These are phyloP conservation scores for Bacterosira constricta DNA, from an alignment of 108 stramenopile genomes.

Conservation along the genomic window DNA sequence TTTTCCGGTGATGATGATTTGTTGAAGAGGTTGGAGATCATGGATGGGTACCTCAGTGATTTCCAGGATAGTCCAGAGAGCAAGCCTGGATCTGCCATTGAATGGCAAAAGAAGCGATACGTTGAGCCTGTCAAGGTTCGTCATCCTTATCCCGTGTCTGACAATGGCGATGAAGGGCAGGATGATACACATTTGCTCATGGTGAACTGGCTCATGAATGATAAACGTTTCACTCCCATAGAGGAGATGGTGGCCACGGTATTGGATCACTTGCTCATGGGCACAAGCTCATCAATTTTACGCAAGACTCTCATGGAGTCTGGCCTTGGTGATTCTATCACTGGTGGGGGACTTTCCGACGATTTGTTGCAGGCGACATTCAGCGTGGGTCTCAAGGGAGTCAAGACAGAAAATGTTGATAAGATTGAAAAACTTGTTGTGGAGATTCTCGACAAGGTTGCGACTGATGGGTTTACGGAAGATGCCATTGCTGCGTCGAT, in stretches of 20 bases:
- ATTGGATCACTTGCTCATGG: constrained; percentile 92
- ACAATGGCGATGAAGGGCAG: constrained; percentile 57
- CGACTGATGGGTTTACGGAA: constrained; percentile 88
- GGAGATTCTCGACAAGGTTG: constrained; percentile 80
- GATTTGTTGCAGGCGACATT: constrained; percentile 94
- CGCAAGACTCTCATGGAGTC: constrained; percentile 92
- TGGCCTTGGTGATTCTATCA: constrained; percentile 88
- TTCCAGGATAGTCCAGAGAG: constrained; percentile 80
- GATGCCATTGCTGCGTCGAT: constrained; percentile 91
- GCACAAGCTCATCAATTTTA: constrained; percentile 90
- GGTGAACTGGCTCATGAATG: constrained; percentile 96
- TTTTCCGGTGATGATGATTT: constrained; percentile 96
- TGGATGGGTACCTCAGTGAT: constrained; percentile 91
- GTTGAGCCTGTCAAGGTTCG: constrained; percentile 57
- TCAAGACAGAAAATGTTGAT: constrained; percentile 73
- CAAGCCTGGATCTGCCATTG: constrained; percentile 61
- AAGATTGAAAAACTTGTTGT: constrained; percentile 84
- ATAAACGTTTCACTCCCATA: constrained; percentile 72
- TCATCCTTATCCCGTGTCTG: constrained; percentile 58
- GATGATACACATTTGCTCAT: constrained; percentile 86
- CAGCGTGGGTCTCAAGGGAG: constrained; percentile 92
- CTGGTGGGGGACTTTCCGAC: constrained; percentile 92
- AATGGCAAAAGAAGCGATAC: constrained; percentile 78
- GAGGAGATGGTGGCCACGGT: constrained; percentile 88
- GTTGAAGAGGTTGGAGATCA: constrained; percentile 79